Evolutionary conservation across 2,329 filamentous ascomycete species (phyloP).

Genomic region (Sclerotinia nivalis): DNA sequence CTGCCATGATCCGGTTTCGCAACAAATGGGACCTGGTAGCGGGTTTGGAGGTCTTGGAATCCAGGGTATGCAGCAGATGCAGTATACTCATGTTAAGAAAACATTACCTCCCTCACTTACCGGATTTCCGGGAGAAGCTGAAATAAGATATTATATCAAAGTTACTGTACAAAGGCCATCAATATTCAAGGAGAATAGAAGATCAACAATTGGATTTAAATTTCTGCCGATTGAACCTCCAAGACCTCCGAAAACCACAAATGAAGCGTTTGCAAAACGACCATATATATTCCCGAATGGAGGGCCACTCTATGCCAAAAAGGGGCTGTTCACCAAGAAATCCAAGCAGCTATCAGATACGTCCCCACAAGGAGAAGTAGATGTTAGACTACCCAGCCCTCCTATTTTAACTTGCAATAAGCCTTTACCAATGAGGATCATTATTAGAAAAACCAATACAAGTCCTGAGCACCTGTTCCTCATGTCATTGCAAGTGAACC

Average conservation of each 20-base stretch:
- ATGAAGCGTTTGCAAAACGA: constrained; percentile 83
- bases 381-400: constrained; percentile 80
- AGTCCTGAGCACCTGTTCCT: constrained; percentile 72
- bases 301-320: constrained; percentile 40
- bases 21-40: constrained; percentile 53
- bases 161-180: constrained; percentile 89
- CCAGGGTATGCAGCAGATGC: constrained; percentile 63
- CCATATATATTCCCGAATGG: constrained; percentile 57
- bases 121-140: constrained; percentile 83
- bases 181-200: constrained; percentile 87
- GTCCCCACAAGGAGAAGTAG: constrained; percentile 72
- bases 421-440: constrained; percentile 75
- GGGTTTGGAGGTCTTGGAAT: constrained; percentile 60
- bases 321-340: constrained; percentile 39
- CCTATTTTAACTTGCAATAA: constrained; percentile 87
- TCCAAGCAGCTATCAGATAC: constrained; percentile 43
- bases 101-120: constrained; percentile 86
- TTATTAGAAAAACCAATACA: constrained; percentile 74
- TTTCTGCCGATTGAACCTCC: constrained; percentile 94
- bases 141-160: constrained; percentile 93
- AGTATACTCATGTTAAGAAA: constrained; percentile 72
- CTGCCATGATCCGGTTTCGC: constrained; percentile 53
- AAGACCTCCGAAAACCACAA: constrained; percentile 62
- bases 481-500: constrained; percentile 75
- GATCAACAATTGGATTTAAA: constrained; percentile 68